Evolutionary conservation across 2,329 filamentous ascomycete species (phyloP).

Genomic region (Epicoccum nigrum): DNA sequence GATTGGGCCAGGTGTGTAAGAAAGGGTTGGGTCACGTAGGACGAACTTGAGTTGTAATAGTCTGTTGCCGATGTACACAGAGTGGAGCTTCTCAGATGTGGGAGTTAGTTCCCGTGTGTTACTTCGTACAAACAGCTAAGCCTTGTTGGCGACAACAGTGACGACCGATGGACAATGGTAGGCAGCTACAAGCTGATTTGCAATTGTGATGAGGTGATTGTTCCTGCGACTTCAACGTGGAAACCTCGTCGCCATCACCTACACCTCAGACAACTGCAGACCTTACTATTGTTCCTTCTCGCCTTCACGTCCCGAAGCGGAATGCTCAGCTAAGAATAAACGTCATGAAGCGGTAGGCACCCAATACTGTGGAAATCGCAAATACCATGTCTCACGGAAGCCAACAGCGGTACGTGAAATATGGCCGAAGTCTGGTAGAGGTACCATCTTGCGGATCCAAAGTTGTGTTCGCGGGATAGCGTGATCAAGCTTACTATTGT

Average conservation of each 20-base stretch:
- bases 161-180: conserved; percentile 3
- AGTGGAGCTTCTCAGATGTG: not conserved
- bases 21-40: too few species aligned
- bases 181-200: conserved; percentile 1
- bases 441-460: conserved; percentile 21
- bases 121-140: conserved; percentile 1
- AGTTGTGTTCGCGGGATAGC: conserved; percentile 17
- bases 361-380: conserved; percentile 1
- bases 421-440: conserved; percentile 2
- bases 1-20: too few species aligned
- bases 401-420: conserved; percentile 1
- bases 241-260: conserved; percentile 12
- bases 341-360: not conserved
- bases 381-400: conserved; percentile 23
- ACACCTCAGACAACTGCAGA: conserved; percentile 18
- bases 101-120: too few species aligned
- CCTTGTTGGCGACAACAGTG: conserved; percentile 8
- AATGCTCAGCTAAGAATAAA: conserved; percentile 9
- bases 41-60: not conserved
- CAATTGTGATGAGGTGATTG: not conserved
- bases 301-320: conserved; percentile 2
- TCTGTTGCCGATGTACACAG: not conserved
- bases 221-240: not conserved
- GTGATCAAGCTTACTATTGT: conserved; percentile 44
- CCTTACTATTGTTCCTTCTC: conserved; percentile 35